Percentiles rank a stretch among this genome's conserved stretches.
Evolutionary conservation across 2,329 filamentous ascomycete species (phyloP).

Genomic region (Tolypocladium pustulatum): DNA sequence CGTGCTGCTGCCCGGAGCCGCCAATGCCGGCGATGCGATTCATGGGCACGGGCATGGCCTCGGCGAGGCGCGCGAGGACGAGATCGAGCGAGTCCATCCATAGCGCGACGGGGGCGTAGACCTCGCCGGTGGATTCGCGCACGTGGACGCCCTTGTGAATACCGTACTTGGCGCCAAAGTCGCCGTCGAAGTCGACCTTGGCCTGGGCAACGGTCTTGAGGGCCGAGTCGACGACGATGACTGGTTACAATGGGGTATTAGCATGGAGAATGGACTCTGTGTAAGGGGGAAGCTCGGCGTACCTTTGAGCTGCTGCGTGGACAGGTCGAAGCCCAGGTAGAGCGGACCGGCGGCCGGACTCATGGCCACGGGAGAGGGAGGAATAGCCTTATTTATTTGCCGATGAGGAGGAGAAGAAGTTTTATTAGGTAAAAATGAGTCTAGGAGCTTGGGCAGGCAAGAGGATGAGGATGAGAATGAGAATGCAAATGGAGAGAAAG

Average conservation of each 20-base stretch:
- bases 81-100: conserved; percentile 91
- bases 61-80: conserved; percentile 62
- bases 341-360: conserved; percentile 39
- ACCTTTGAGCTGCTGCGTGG: conserved; percentile 95
- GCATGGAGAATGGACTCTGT: background rate
- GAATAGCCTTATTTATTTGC: background rate
- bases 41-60: conserved; percentile 55
- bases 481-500: background rate
- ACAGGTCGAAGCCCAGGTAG: conserved; percentile 91
- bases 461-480: background rate
- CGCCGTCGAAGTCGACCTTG: conserved; percentile 90
- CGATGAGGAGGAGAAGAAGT: background rate
- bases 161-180: conserved; percentile 62
- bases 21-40: conserved; percentile 68
- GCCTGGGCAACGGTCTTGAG: conserved; percentile 74
- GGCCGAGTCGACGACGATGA: conserved; percentile 72
- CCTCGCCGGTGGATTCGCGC: conserved; percentile 74
- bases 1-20: conserved; percentile 93
- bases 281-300: conserved; percentile 4
- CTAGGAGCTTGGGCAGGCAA: background rate
- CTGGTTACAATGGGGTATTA: conserved; percentile 28
- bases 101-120: conserved; percentile 85
- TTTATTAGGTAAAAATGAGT: background rate
- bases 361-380: conserved; percentile 12
- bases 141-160: conserved; percentile 81